phyloP scores from a whole-genome alignment of 257 asterid species.

The Solanum boliviense region DNA sequence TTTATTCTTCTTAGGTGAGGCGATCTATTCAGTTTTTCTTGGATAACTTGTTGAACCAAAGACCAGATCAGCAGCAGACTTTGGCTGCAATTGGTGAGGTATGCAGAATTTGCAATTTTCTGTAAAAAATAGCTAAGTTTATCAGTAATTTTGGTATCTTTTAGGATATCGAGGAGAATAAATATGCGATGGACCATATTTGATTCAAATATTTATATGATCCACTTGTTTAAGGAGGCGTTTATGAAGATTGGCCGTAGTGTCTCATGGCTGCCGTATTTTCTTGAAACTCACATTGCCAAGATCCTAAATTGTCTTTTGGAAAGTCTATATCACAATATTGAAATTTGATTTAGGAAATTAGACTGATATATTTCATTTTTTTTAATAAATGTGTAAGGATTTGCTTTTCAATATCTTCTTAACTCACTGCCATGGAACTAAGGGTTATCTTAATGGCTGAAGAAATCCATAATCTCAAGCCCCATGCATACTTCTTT shows the following conservation, averaged over 20 bases:
- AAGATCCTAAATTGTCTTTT: not conserved
- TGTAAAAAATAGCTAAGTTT: not conserved
- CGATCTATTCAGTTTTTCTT: slow-evolving; percentile 89
- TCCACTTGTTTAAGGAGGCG: not conserved
- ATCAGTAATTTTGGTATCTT: not conserved
- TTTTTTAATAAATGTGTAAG: not conserved
- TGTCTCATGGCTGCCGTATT: not conserved
- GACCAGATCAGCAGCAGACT: slow-evolving; percentile 88
- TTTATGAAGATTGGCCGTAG: not conserved
- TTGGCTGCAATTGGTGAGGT: slow-evolving; percentile 98
- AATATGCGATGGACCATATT: not conserved
- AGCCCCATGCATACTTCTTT: not conserved
- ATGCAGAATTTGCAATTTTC: not conserved
- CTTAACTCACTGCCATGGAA: not conserved
- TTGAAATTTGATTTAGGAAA: not conserved
- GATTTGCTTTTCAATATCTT: not conserved
- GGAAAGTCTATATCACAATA: not conserved
- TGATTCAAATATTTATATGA: not conserved
- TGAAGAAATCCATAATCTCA: not conserved
- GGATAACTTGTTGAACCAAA: slow-evolving; percentile 79
- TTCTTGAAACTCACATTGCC: not conserved
- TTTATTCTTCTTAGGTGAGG: slow-evolving; percentile 53
- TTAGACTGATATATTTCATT: not conserved
- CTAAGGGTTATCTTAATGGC: not conserved
- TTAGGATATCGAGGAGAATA: not conserved